A percentile compares a stretch with the other conserved stretches of the same genome.
Evolutionary conservation across 108 stramenopile genomes (phyloP).

Genomic region (Nitzschia palea): DNA sequence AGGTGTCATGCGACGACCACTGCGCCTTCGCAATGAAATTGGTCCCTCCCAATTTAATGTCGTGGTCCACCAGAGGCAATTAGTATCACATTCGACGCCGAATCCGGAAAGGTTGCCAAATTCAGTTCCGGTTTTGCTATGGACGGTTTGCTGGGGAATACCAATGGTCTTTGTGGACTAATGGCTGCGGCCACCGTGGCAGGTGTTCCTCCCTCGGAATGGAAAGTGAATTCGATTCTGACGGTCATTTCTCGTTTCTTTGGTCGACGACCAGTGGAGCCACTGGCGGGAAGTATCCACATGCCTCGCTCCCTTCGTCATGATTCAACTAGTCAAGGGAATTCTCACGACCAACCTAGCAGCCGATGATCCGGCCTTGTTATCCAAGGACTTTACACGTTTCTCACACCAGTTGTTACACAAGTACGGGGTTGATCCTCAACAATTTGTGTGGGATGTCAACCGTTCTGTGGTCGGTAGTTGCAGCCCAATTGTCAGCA

Average conservation of each 20-base stretch:
- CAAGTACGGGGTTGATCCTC: too few species aligned
- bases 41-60: background rate
- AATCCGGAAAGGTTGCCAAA: background rate
- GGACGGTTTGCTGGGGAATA: background rate
- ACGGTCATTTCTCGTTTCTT: constrained; percentile 1
- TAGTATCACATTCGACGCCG: background rate
- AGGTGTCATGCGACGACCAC: background rate
- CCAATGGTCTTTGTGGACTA: background rate
- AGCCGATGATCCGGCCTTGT: background rate
- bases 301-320: background rate
- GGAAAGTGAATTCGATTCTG: background rate
- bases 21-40: background rate
- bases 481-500: too few species aligned
- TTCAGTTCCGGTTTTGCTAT: background rate
- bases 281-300: background rate
- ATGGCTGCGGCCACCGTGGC: background rate
- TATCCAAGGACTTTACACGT: background rate
- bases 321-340: constrained; percentile 4
- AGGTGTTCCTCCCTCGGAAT: background rate
- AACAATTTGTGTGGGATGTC: too few species aligned
- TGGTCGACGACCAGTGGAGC: constrained; percentile 1
- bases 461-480: too few species aligned
- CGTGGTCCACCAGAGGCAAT: background rate
- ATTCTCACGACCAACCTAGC: background rate
- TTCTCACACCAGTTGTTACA: too few species aligned